Evolutionary conservation across 1,284 basidiomycete genomes (phyloP).

Genomic region (Peniophora sp.): DNA sequence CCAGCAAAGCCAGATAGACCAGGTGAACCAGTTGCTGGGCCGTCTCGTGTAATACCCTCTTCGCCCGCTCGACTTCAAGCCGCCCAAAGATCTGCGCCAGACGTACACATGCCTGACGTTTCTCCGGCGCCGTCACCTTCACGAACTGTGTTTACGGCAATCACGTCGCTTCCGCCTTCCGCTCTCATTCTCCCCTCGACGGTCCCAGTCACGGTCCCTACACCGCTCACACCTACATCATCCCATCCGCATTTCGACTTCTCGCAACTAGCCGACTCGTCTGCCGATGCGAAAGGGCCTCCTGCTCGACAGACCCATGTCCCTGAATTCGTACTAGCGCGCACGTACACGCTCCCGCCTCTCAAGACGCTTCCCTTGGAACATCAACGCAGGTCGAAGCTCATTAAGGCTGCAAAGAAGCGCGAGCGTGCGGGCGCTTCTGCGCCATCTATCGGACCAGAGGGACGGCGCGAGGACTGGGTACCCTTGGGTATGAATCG

Average conservation of each 20-base stretch:
- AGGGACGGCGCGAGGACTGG: slow-evolving; percentile 55
- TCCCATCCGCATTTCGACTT: slow-evolving; percentile 13
- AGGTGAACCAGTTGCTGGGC: too few relatives aligned
- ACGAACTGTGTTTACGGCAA: background rate
- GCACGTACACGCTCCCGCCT: slow-evolving; percentile 52
- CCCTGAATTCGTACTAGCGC: slow-evolving; percentile 26
- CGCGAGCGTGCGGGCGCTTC: slow-evolving; percentile 39
- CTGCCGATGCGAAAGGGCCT: slow-evolving; percentile 9
- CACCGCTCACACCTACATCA: slow-evolving; percentile 8
- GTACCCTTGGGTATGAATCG: slow-evolving; percentile 57
- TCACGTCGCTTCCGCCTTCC: slow-evolving; percentile 5
- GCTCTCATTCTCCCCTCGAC: slow-evolving; percentile 9
- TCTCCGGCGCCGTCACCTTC: background rate
- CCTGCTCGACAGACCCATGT: slow-evolving; percentile 14
- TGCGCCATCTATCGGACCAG: slow-evolving; percentile 24
- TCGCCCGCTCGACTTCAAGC: too few relatives aligned
- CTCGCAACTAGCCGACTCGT: slow-evolving; percentile 2
- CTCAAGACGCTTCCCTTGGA: slow-evolving; percentile 56
- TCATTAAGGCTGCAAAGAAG: slow-evolving; percentile 45
- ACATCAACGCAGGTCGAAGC: slow-evolving; percentile 52
- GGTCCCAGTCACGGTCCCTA: slow-evolving; percentile 9
- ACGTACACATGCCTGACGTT: too few relatives aligned
- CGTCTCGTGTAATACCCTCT: too few relatives aligned
- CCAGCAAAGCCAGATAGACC: too few relatives aligned
- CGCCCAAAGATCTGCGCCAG: too few relatives aligned